Conservation (phyloP, 2,329 filamentous ascomycete genomes). For the Sclerotinia minor region DNA sequence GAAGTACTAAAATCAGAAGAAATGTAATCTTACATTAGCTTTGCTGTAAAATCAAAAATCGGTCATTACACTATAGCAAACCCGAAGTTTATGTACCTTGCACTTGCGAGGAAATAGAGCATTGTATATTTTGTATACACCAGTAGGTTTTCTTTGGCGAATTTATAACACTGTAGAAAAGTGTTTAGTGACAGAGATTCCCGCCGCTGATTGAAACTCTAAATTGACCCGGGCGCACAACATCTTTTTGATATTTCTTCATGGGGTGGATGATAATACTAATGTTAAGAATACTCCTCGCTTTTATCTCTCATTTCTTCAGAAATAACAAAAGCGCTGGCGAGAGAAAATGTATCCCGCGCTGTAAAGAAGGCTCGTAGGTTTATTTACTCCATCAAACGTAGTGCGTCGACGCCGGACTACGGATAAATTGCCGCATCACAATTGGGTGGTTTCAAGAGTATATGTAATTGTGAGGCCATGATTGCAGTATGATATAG, state of each 20-base stretch:
- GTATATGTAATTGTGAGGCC: conserved; percentile 36
- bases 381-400: background rate
- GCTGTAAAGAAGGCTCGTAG: background rate
- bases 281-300: conserved; percentile 60
- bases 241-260: conserved; percentile 80
- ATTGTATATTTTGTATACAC: background rate
- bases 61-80: no score
- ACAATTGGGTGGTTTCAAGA: conserved; percentile 52
- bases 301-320: background rate
- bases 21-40: no score
- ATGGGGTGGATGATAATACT: conserved; percentile 77
- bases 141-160: background rate
- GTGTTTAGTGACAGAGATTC: conserved; percentile 19
- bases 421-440: conserved; percentile 49
- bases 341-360: background rate
- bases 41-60: no score
- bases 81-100: background rate
- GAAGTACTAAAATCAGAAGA: no score
- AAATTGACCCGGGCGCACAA: conserved; percentile 39
- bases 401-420: conserved; percentile 50
- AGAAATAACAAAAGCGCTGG: background rate
- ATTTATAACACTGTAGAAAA: background rate
- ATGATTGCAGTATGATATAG: background rate
- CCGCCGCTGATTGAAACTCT: conserved; percentile 26
- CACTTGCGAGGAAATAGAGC: background rate